Percentiles rank a stretch among this genome's conserved stretches.
phyloP scores from a whole-genome alignment of 345 rosid genomes.

The Murraya paniculata region DNA sequence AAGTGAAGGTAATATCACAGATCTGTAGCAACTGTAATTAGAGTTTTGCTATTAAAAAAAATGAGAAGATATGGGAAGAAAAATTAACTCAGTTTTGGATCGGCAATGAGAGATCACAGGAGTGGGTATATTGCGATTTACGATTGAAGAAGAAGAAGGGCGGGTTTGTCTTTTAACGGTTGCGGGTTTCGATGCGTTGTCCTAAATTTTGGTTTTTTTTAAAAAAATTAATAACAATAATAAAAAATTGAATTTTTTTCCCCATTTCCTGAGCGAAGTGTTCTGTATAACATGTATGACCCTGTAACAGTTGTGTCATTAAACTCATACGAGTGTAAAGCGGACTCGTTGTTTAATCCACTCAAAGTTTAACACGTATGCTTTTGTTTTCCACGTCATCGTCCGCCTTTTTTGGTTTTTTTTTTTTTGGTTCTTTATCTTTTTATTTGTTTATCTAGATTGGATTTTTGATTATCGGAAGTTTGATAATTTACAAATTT shows the following conservation, averaged over 20 bases:
- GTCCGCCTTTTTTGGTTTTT: not conserved
- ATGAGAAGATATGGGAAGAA: not conserved
- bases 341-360: not conserved
- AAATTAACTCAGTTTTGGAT: conserved; percentile 14
- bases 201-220: not conserved
- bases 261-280: not conserved
- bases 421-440: no score
- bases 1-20: not conserved
- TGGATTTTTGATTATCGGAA: no score
- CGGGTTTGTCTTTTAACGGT: conserved; percentile 4
- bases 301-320: not conserved
- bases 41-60: conserved; percentile 13
- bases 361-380: not conserved
- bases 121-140: not conserved
- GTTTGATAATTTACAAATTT: no score
- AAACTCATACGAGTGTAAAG: not conserved
- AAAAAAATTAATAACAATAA: no score
- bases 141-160: not conserved
- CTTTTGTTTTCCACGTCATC: not conserved
- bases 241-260: no score
- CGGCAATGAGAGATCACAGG: conserved; percentile 11
- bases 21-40: conserved; percentile 17
- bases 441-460: not conserved
- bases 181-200: not conserved
- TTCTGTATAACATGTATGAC: not conserved